Evolutionary conservation across 345 rosid genomes (phyloP).

Genomic region (Eucalyptus coolabah): DNA sequence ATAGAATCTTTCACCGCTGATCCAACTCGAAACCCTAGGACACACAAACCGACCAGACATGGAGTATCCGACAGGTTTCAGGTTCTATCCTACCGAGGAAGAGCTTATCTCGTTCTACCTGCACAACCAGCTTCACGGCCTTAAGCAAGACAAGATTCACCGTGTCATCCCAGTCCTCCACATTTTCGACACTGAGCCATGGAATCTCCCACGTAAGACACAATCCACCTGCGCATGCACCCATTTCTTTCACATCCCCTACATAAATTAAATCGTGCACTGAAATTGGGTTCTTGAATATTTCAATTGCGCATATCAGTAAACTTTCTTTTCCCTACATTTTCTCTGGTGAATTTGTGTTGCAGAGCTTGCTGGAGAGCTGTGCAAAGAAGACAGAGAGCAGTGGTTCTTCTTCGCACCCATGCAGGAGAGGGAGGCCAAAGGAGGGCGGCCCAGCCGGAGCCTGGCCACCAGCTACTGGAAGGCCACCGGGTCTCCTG

Average conservation of each 20-base stretch:
- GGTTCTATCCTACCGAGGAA: constrained; percentile 88
- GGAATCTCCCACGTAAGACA: constrained; percentile 55
- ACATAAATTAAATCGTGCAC: not conserved
- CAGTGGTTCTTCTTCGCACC: constrained; percentile 92
- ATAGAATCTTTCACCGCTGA: constrained; percentile 1
- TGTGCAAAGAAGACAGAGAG: constrained; percentile 49
- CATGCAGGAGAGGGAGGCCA: constrained; percentile 70
- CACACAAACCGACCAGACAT: not conserved
- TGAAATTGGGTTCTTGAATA: not conserved
- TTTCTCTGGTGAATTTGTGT: not conserved
- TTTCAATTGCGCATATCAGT: not conserved
- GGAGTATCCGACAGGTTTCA: constrained; percentile 22
- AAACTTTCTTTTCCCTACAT: not conserved
- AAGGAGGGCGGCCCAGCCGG: constrained; percentile 69
- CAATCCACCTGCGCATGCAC: not conserved
- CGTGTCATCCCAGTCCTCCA: constrained; percentile 46
- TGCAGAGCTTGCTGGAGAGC: constrained; percentile 56
- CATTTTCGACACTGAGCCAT: constrained; percentile 54
- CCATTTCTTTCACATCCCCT: not conserved
- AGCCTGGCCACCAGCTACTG: constrained; percentile 77
- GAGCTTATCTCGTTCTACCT: constrained; percentile 71
- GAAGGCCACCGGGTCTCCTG: constrained; percentile 88
- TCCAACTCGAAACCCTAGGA: not conserved
- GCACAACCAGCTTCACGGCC: constrained; percentile 48
- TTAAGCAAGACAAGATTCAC: constrained; percentile 21